Base-by-base conservation (phyloP, 257 asterid species). In the Lycium barbarum region DNA sequence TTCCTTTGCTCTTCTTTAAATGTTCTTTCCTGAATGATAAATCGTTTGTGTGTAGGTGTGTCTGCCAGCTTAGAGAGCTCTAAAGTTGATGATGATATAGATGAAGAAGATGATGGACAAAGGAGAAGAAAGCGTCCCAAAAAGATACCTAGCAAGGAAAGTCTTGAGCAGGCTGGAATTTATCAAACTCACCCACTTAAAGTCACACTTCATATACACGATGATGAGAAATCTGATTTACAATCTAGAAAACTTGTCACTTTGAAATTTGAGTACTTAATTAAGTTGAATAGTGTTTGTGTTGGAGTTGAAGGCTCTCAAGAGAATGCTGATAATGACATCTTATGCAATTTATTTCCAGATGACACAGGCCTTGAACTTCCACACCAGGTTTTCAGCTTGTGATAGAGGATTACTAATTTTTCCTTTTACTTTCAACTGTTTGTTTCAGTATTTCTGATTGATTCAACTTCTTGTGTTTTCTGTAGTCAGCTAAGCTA, bases 331-430 rank as follows among this genome's bases (percentile, higher is more conserved):
- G 90, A 86, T 82, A 89, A 83, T 85, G 89, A 86, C 89, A 89
- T 95, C 68, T 84, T 97, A 86, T 94, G 98, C 95, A 97, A 95
- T 92, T 91, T 97, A 90, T 97, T 97, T 92, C 99, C 98, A 53
- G 93, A 95, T 86, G 99, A 97, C 91, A 91, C 96, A 12, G 99
- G 99, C 79, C 90, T 95, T 85, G 96, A 97, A 88, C 96, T 97
- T 87, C 99, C 99, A 84, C 97, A 89, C 85, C 98, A 95, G 99
- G 99, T 97, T 90, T 78, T 79, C 55, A 45, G 82, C 87, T 85
- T 81, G 83, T 58, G 84, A 70, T 80, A 87, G n/a, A 67, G 62
- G 47, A 70, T 61, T 51, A 45, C 78, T 26, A 36, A 49, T 53
- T 49, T 12, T 20, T 62, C 72, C 18, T 5, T 36, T 6, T 86